Percentiles rank a stretch among this genome's conserved stretches.
These are phyloP conservation scores for Trichoderma asperellum DNA, from an alignment of 2,329 filamentous ascomycete species.

Conservation along the genomic window DNA sequence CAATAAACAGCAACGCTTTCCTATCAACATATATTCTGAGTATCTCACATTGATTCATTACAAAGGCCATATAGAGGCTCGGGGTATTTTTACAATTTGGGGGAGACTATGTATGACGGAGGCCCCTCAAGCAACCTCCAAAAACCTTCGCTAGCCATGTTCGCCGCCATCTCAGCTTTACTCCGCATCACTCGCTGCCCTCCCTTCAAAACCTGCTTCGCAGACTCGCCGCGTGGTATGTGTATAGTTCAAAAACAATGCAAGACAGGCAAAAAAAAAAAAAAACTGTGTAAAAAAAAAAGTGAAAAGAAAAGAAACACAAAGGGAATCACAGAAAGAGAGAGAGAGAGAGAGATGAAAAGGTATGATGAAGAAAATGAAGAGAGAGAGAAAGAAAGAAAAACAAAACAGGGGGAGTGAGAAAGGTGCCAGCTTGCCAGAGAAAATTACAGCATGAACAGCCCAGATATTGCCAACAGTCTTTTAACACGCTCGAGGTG, in stretches of 20 bases:
- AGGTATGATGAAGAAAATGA: background rate
- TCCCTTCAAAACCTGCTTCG: conserved; percentile 38
- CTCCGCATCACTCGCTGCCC: conserved; percentile 27
- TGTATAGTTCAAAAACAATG: conserved; percentile 41
- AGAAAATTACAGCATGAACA: conserved; percentile 17
- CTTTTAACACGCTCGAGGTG: conserved; percentile 15
- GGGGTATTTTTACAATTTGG: conserved; percentile 40
- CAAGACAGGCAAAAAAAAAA: conserved; percentile 31
- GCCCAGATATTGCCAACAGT: conserved; percentile 9
- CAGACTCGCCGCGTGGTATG: conserved; percentile 41
- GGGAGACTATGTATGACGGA: conserved; percentile 41
- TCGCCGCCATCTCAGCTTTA: conserved; percentile 37
- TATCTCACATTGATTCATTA: conserved; percentile 29
- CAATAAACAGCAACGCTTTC: conserved; percentile 14
- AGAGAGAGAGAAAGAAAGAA: background rate
- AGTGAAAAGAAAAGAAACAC: background rate
- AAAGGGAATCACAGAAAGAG: conserved; percentile 36
- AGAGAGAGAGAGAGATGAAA: conserved; percentile 19
- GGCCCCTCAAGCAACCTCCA: conserved; percentile 35
- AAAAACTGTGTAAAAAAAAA: background rate
- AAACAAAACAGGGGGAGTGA: conserved; percentile 26
- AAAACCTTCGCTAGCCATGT: conserved; percentile 35
- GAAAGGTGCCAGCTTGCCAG: conserved; percentile 25
- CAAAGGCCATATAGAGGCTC: conserved; percentile 30
- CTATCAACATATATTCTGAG: conserved; percentile 23